Base-by-base conservation (phyloP, 2,329 filamentous ascomycete genomes). In the Cryphonectria naterciae region DNA sequence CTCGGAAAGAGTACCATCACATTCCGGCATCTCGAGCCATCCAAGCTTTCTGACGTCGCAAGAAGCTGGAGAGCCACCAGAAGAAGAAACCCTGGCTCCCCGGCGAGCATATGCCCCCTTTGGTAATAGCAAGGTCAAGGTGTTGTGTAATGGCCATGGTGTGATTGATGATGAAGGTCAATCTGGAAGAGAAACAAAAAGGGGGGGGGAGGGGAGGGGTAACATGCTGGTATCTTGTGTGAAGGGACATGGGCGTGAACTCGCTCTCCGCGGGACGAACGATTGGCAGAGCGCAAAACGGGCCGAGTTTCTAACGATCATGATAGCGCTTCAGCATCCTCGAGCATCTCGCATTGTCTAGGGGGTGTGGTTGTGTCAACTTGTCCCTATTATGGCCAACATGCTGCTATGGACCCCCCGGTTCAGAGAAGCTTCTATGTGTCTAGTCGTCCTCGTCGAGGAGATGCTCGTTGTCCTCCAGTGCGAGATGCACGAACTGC, bases 401-500 rank as follows among this genome's bases (percentile, higher is more conserved):
- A 32, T 58, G 54, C 25, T 58, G 13, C 54, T 32, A 32, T n/a
- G 22, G 8, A 22, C 17, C 52, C 52, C 25, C 13, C 13, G 13
- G 13, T 35, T 19, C 54, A 11, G 11, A 32, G 17, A 32, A 58
- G 28, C 25, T 32, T 58, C 15, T 4, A 13, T 28, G 28, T 58
- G 28, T 54, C 54, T 66, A 84, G 56, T 81, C 83, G 65, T 85
- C 84, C 68, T 82, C 79, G 66, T 84, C 81, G 39, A 82, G 71
- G 22, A 80, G 75, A 75, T 87, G 83, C 77, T 88, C 86, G 73
- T 84, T 80, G 74, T 88, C 86, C 46, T 84, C 79, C 68, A 88
- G 80, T 4, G 86, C 86, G 74, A 87, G 82, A 77, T 83, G 83
- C 65, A 88, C 85, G 76, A 88, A 88, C 68, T 83, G 82, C 64